phyloP scores from a whole-genome alignment of 1,284 basidiomycete species.

The Ustilago shanxiensis region DNA sequence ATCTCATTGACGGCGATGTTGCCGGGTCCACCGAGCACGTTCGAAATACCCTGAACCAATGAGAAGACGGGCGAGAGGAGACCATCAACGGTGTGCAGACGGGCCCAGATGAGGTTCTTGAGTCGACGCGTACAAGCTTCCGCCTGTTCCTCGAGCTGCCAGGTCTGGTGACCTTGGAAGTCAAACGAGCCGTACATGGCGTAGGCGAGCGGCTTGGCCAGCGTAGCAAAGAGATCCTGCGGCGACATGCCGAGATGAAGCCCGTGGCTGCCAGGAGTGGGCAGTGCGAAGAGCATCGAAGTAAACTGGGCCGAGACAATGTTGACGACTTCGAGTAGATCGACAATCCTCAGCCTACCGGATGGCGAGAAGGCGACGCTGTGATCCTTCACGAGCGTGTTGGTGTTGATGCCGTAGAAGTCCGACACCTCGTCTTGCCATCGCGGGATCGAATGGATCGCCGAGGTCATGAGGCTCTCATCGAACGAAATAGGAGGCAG shows the following conservation, averaged over 20 bases:
- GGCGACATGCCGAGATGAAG: conserved; percentile 42
- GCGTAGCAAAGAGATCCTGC: conserved; percentile 23
- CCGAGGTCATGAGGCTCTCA: conserved; percentile 38
- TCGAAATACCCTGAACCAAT: conserved; percentile 46
- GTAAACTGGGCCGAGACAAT: conserved; percentile 48
- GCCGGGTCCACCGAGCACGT: conserved; percentile 47
- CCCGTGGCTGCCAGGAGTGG: conserved; percentile 32
- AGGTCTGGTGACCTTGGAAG: conserved; percentile 50
- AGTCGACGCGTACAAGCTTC: conserved; percentile 35
- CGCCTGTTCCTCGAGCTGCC: conserved; percentile 45
- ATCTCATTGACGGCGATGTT: conserved; percentile 43
- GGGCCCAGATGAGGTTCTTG: conserved; percentile 47
- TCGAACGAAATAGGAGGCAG: conserved; percentile 43
- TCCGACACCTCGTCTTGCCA: conserved; percentile 40
- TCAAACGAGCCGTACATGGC: conserved; percentile 54
- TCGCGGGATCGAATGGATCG: conserved; percentile 39
- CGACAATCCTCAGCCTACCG: conserved; percentile 35
- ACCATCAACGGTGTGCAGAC: conserved; percentile 41
- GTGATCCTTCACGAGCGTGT: conserved; percentile 18
- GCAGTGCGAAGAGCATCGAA: conserved; percentile 46
- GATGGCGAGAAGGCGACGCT: conserved; percentile 25
- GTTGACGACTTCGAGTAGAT: conserved; percentile 48
- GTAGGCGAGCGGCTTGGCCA: conserved; percentile 49
- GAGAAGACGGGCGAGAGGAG: conserved; percentile 40
- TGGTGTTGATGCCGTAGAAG: conserved; percentile 34